phyloP scores from a whole-genome alignment of 257 asterid genomes.

The Osmanthus fragrans region DNA sequence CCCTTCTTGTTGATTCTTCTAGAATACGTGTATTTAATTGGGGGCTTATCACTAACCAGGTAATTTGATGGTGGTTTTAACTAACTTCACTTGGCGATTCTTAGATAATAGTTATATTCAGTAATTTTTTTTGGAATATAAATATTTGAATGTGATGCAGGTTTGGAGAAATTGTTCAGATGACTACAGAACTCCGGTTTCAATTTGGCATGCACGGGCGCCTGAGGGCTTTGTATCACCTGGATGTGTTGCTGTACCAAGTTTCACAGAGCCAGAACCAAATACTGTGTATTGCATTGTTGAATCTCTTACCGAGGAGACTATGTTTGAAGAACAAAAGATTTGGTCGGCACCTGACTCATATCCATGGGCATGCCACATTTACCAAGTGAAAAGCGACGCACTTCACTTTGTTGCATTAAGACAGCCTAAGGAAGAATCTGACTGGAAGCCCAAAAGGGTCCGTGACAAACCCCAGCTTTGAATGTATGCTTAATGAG shows the following conservation, averaged over 20 bases:
- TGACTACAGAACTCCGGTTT: slow-evolving; percentile 66
- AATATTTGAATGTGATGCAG: slow-evolving; percentile 30
- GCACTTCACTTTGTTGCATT: slow-evolving; percentile 91
- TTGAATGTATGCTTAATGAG: not conserved
- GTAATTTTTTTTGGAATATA: not conserved
- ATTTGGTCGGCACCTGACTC: slow-evolving; percentile 90
- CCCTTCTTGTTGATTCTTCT: no score
- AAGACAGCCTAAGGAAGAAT: slow-evolving; percentile 81
- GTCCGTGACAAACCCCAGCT: slow-evolving; percentile 49
- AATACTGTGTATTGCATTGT: slow-evolving; percentile 63
- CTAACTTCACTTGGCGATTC: not conserved
- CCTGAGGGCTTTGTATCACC: slow-evolving; percentile 84
- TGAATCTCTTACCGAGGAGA: slow-evolving; percentile 68
- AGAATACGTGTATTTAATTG: no score
- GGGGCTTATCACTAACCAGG: no score
- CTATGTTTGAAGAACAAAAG: slow-evolving; percentile 78
- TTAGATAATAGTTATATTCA: not conserved
- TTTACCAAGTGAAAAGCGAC: slow-evolving; percentile 70
- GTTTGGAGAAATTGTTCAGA: slow-evolving; percentile 94
- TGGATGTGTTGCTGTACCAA: slow-evolving; percentile 74
- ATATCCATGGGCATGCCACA: slow-evolving; percentile 94
- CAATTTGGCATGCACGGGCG: slow-evolving; percentile 96
- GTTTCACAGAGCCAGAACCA: slow-evolving; percentile 72
- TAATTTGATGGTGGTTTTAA: not conserved
- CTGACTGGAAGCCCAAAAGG: slow-evolving; percentile 75